phyloP scores from a whole-genome alignment of 2,329 filamentous ascomycete genomes.

The Fusarium gaditjirri region DNA sequence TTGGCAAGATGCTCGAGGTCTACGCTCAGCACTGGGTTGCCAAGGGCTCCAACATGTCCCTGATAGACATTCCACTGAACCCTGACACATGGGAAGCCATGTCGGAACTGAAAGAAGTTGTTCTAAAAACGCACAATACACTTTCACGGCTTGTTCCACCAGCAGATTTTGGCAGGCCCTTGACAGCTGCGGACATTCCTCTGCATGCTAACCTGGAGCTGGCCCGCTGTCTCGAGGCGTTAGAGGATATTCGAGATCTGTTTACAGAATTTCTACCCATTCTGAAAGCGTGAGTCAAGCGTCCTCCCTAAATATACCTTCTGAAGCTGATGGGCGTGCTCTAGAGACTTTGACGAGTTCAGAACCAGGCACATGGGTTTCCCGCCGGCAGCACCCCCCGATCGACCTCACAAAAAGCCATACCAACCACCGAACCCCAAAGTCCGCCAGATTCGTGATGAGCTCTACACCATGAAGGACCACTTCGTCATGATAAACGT shows the following conservation, averaged over 20 bases:
- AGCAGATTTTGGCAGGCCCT: background rate
- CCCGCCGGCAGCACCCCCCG: background rate
- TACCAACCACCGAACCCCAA: slow-evolving; percentile 18
- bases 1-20: slow-evolving; percentile 20
- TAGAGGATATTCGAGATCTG: background rate
- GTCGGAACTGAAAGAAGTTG: background rate
- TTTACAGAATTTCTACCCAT: slow-evolving; percentile 37
- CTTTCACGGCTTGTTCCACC: background rate
- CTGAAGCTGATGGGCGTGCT: background rate
- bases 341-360: slow-evolving; percentile 38
- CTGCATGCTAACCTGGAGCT: slow-evolving; percentile 13
- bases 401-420: background rate
- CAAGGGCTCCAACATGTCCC: slow-evolving; percentile 6
- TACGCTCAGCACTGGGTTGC: slow-evolving; percentile 31
- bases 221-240: background rate
- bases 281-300: slow-evolving; percentile 30
- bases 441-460: slow-evolving; percentile 24
- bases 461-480: slow-evolving; percentile 39
- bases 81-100: slow-evolving; percentile 29
- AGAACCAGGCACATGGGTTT: slow-evolving; percentile 28
- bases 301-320: accelerated
- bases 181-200: slow-evolving; percentile 9
- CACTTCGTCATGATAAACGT: background rate
- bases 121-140: background rate
- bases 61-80: slow-evolving; percentile 24